Base-by-base conservation (phyloP, 108 stramenopile species). In the Thalassiosira profunda region DNA sequence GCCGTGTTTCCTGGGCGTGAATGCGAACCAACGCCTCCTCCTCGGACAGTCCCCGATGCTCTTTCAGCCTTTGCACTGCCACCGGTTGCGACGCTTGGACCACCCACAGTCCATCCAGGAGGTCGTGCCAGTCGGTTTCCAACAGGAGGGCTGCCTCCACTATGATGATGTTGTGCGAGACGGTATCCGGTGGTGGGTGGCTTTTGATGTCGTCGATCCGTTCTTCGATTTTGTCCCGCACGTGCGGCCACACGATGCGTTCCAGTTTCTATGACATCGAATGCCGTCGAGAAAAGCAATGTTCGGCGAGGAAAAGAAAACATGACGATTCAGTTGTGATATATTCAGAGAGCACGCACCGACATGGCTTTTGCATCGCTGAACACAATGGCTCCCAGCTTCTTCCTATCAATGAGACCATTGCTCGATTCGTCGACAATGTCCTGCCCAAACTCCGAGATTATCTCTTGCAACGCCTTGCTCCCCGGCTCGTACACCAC, bases 91-190 rank as follows among this genome's bases (percentile, higher is more conserved):
- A 78, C 1, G 83, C 66, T 21, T 63, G 69, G 6, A 94, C 74
- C n/a, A 88, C 75, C 93, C 93, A 94, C 1, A 94, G 41, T 12
- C 83, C 93, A 86, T 94, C 90, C 18, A 91, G 40, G 9, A 94
- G 57, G 58, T 87, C 88, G 47, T 78, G 42, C 93, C 93, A 94
- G 20, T 72, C 83, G 3, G 93, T 87, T 64, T 94, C 93, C 21
- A 91, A 48, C 35, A 94, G 58, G 8, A 94, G 63, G 11, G 93
- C 93, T 25, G 93, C 89, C 70, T 94, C 93, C 1, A 94, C 81
- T 31, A 94, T 66, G 14, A 74, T 58, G 12, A 88, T 72, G 33
- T 64, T 64, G 34, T 58, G 20, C 30, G 41, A 5, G 71, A 49
- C 40, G 12, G 30, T 35, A 10, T 15, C 63, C 55, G 43, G 23